Percentiles rank a stretch among this genome's conserved stretches.
These are phyloP conservation scores for Stylosanthes scabra DNA, from an alignment of 331 rosid genomes.

Conservation along the genomic window DNA sequence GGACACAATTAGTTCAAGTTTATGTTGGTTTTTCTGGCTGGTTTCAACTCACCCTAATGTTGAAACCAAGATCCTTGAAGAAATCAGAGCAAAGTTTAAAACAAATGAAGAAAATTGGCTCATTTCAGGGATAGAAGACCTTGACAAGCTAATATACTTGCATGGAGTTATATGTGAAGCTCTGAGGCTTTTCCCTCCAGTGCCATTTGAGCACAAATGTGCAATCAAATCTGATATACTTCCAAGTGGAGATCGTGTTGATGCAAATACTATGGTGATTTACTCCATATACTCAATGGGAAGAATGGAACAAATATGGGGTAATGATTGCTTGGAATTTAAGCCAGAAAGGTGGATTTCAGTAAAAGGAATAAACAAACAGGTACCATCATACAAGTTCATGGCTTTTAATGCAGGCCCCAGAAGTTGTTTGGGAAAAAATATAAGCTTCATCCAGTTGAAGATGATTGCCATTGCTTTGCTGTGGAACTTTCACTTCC, in stretches of 20 bases:
- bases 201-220: conserved; percentile 37
- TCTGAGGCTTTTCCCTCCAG: conserved; percentile 14
- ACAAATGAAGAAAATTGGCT: background rate
- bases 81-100: background rate
- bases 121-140: background rate
- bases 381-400: conserved; percentile 50
- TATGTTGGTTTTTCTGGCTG: conserved; percentile 6
- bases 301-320: conserved; percentile 44
- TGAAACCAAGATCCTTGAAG: conserved; percentile 18
- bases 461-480: conserved; percentile 45
- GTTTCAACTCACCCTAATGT: conserved; percentile 3
- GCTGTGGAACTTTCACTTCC: conserved; percentile 38
- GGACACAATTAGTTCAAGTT: background rate
- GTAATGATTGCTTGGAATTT: conserved; percentile 40
- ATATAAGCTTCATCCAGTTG: conserved; percentile 38
- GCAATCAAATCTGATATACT: conserved; percentile 35
- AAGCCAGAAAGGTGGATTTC: conserved; percentile 63
- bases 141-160: conserved; percentile 2
- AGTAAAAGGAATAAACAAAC: conserved; percentile 6
- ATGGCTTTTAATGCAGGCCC: conserved; percentile 48
- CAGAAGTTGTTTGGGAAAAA: conserved; percentile 50
- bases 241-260: conserved; percentile 46
- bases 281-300: conserved; percentile 48
- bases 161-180: conserved; percentile 23
- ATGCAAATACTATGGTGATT: conserved; percentile 25